Percentiles rank a stretch among this genome's conserved stretches.
These are phyloP conservation scores for Coemansia sp. DNA, from an alignment of 192 early-diverging fungal species.

Conservation along the genomic window DNA sequence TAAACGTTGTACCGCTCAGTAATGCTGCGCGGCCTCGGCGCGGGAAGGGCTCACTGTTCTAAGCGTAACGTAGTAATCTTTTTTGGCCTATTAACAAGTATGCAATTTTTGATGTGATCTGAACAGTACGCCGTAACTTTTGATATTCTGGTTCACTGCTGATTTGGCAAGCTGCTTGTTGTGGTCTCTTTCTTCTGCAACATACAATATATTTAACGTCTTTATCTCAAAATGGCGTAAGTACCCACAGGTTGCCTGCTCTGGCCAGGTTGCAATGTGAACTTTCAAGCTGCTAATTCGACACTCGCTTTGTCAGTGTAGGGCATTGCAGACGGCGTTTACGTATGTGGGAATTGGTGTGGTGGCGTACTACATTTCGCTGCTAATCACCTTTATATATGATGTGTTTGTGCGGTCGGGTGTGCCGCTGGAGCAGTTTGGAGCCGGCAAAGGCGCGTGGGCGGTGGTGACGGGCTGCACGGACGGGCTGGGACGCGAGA, in stretches of 20 bases:
- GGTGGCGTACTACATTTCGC: conserved; percentile 48
- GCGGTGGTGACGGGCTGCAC: conserved; percentile 92
- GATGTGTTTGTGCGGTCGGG: conserved; percentile 48
- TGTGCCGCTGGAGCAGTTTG: conserved; percentile 44
- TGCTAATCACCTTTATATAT: conserved; percentile 40
- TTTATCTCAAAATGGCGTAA: too few relatives aligned
- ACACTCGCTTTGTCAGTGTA: conserved; percentile 11
- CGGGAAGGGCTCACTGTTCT: conserved; percentile 46
- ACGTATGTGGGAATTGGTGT: conserved; percentile 47
- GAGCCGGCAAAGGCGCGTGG: conserved; percentile 53
- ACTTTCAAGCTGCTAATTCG: neutral
- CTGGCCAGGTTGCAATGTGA: too few relatives aligned
- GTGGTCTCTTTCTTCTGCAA: too few relatives aligned
- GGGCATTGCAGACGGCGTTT: conserved; percentile 37
- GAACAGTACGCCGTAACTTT: too few relatives aligned
- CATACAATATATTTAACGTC: too few relatives aligned
- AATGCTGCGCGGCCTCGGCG: conserved; percentile 35
- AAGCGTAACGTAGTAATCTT: neutral
- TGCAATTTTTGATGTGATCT: too few relatives aligned
- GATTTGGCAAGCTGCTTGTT: too few relatives aligned
- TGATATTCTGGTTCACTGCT: too few relatives aligned
- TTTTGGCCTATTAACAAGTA: neutral
- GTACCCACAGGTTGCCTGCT: too few relatives aligned
- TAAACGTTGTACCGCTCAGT: conserved; percentile 12
- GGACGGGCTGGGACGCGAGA: conserved; percentile 95